Base-by-base conservation (phyloP, 1,284 basidiomycete species). In the Phylloporus sp. region DNA sequence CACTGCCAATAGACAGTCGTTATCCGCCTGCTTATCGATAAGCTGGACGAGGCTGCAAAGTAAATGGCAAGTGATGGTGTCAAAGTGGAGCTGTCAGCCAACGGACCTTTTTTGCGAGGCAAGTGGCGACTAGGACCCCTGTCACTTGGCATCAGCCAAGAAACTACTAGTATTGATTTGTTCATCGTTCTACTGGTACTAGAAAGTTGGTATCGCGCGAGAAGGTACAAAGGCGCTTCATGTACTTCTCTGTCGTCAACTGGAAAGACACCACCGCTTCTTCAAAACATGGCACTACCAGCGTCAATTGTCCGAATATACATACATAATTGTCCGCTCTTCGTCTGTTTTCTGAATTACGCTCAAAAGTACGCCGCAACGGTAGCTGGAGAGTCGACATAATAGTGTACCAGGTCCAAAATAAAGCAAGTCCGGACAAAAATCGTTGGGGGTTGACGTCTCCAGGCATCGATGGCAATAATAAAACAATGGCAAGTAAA, bases 311-410 rank as follows among this genome's bases (percentile, higher is more conserved):
- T 70, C 61, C 63, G 22, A 64, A 37, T 46, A 26, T 37, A 64
- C 56, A 61, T 68, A 63, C 57, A 56, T 28, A 39, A 5, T n/a
- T 59, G 70, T 74, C 70, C 72, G 34, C 56, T 54, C 44, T 60
- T 31, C 42, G 34, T 62, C 60, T 54, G 52, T 64, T 64, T 67
- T 69, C 49, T 56, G 54, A 28, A 66, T 66, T 64, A 68, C 54
- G 56, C 61, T 63, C 32, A 34, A 39, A 44, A 34, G 53, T 55
- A n/a, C 53, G 53, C 46, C 47, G 46, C 60, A 39, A 60, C 56
- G 49, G 40, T 46, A 56, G 53, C 49, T 3, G n/a, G 28, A 42
- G 26, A 49, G 50, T 49, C 34, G 8, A 37, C 10, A 10, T 59
- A 39, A 58, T 58, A 64, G 8, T 52, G 42, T 69, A 50, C 46